Conservation (phyloP, 495 filamentous ascomycete genomes). For the Trichocladium antarcticum region DNA sequence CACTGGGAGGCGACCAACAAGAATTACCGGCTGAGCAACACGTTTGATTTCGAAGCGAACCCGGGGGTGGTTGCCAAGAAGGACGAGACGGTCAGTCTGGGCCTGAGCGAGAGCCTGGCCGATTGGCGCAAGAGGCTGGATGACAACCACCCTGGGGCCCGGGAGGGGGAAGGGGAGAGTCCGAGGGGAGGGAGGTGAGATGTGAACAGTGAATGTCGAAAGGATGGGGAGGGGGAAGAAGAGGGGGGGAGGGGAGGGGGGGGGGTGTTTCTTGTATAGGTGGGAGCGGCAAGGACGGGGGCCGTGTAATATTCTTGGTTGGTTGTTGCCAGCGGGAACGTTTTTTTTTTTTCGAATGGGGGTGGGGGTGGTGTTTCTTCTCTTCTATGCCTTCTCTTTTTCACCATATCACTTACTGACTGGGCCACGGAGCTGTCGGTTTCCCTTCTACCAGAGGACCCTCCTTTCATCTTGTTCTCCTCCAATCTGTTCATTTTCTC, state of each 20-base stretch:
- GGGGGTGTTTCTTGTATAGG: background rate
- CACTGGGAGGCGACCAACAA: slow-evolving; percentile 96
- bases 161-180: too few species aligned
- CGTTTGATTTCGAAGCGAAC: slow-evolving; percentile 70
- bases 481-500: background rate
- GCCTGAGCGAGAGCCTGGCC: slow-evolving; percentile 56
- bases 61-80: slow-evolving; percentile 43
- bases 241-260: slow-evolving; percentile 11
- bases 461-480: background rate
- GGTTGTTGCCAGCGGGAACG: background rate
- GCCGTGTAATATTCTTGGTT: background rate
- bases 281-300: background rate
- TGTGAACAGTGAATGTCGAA: background rate
- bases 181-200: slow-evolving; percentile 12
- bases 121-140: slow-evolving; percentile 68
- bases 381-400: background rate
- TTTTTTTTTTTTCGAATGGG: background rate
- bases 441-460: background rate
- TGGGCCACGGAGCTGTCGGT: background rate
- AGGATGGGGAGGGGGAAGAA: too few species aligned
- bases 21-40: slow-evolving; percentile 76
- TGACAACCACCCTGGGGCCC: slow-evolving; percentile 25
- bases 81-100: slow-evolving; percentile 29
- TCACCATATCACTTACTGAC: background rate
- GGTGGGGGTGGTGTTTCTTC: background rate